Evolutionary conservation across 441 rosid species (phyloP).

Genomic region (California macrophylla): DNA sequence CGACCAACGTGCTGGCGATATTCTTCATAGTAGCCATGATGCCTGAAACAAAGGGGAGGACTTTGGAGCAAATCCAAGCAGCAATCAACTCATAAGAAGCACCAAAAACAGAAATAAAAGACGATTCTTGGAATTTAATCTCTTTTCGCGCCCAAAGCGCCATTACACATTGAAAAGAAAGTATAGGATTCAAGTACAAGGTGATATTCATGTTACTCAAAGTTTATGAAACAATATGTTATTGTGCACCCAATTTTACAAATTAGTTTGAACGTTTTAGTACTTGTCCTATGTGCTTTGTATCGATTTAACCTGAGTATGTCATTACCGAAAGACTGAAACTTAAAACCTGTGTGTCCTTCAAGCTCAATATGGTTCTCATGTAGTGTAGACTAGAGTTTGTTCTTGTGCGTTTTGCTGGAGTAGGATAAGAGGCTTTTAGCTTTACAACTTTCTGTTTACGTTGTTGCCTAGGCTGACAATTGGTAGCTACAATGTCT

Average conservation of each 20-base stretch:
- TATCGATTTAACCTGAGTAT: too few species aligned
- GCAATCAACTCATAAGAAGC: background rate
- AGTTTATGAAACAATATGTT: too few species aligned
- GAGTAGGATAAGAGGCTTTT: background rate
- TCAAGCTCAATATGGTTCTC: background rate
- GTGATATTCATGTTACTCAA: too few species aligned
- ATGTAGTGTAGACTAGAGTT: too few species aligned
- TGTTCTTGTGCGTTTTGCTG: background rate
- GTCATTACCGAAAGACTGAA: too few species aligned
- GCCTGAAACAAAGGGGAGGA: constrained; percentile 62
- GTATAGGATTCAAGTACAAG: too few species aligned
- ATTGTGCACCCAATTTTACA: too few species aligned
- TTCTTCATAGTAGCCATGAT: constrained; percentile 40
- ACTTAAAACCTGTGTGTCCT: background rate
- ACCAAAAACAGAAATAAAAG: background rate
- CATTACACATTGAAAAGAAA: too few species aligned
- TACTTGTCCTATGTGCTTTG: too few species aligned
- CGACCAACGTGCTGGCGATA: constrained; percentile 30
- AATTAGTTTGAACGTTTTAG: too few species aligned
- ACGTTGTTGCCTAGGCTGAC: constrained; percentile 20
- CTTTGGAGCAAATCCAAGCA: constrained; percentile 71
- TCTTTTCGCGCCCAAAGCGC: background rate
- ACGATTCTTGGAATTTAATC: background rate
- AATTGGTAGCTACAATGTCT: constrained; percentile 19
- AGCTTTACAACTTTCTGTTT: constrained; percentile 32